Percentiles rank a stretch among this genome's conserved stretches.
Conservation (phyloP, 1,139 yeast species). For the Pichia sp. region DNA sequence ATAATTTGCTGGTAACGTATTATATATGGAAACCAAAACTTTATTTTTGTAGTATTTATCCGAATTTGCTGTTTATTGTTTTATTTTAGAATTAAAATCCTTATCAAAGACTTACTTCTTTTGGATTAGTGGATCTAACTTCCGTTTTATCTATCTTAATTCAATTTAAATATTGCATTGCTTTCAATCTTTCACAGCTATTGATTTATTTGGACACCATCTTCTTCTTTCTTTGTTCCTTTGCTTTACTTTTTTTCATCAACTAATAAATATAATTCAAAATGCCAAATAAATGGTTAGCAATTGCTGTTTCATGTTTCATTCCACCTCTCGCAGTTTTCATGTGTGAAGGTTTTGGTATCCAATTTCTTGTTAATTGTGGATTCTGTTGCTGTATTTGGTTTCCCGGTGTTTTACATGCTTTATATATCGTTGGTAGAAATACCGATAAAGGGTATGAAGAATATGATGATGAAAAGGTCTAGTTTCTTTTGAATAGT, state of each 20-base stretch:
- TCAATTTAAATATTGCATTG: too few relatives aligned
- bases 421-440: conserved; percentile 47
- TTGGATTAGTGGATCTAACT: too few relatives aligned
- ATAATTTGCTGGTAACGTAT: too few relatives aligned
- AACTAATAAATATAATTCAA: not conserved
- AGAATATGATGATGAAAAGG: not conserved
- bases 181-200: too few relatives aligned
- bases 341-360: conserved; percentile 55
- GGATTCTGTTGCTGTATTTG: conserved; percentile 55
- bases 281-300: conserved; percentile 5
- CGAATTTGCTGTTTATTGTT: too few relatives aligned
- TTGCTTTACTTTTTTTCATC: not conserved
- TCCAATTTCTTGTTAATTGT: conserved; percentile 55
- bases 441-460: conserved; percentile 4
- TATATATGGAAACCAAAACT: too few relatives aligned
- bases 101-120: too few relatives aligned
- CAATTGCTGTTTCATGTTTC: conserved; percentile 40
- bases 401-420: conserved; percentile 76
- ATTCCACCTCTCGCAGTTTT: conserved; percentile 72
- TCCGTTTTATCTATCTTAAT: too few relatives aligned
- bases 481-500: too few relatives aligned
- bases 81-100: too few relatives aligned
- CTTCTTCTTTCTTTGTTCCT: not conserved
- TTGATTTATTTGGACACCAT: too few relatives aligned
- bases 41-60: too few relatives aligned